Evolutionary conservation across 305 asterid species (phyloP).

Genomic region (Salvia sclarea): DNA sequence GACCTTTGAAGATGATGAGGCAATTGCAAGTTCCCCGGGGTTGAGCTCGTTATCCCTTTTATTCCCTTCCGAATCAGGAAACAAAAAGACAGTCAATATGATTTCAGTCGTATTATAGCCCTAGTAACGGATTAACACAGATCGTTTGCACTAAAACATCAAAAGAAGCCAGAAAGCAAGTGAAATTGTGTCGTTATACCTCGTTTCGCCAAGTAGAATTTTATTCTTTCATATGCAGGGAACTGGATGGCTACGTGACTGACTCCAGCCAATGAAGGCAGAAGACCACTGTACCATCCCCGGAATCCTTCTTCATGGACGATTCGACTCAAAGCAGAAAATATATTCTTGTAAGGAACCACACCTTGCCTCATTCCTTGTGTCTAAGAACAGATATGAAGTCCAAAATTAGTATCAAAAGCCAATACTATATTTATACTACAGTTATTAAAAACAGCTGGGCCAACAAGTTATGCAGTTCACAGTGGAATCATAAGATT

Average conservation of each 20-base stretch:
- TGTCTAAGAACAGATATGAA: slow-evolving; percentile 54
- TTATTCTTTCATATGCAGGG: slow-evolving; percentile 89
- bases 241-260: slow-evolving; percentile 95
- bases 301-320: slow-evolving; percentile 87
- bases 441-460: background rate
- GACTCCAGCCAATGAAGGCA: slow-evolving; percentile 92
- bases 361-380: slow-evolving; percentile 94
- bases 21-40: slow-evolving; percentile 75
- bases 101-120: slow-evolving; percentile 19
- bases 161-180: background rate
- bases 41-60: slow-evolving; percentile 54
- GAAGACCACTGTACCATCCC: slow-evolving; percentile 99
- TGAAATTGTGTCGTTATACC: slow-evolving; percentile 45
- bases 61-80: slow-evolving; percentile 48
- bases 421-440: background rate
- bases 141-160: background rate
- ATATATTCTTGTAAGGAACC: slow-evolving; percentile 75
- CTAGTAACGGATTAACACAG: background rate
- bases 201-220: slow-evolving; percentile 70
- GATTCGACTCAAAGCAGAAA: slow-evolving; percentile 87
- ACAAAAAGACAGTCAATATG: background rate
- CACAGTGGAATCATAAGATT: background rate
- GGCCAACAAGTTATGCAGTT: background rate
- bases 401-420: slow-evolving; percentile 31
- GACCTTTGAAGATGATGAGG: slow-evolving; percentile 79